phyloP scores from a whole-genome alignment of 352 stramenopile genomes.

The Globisporangium orthogonon region DNA sequence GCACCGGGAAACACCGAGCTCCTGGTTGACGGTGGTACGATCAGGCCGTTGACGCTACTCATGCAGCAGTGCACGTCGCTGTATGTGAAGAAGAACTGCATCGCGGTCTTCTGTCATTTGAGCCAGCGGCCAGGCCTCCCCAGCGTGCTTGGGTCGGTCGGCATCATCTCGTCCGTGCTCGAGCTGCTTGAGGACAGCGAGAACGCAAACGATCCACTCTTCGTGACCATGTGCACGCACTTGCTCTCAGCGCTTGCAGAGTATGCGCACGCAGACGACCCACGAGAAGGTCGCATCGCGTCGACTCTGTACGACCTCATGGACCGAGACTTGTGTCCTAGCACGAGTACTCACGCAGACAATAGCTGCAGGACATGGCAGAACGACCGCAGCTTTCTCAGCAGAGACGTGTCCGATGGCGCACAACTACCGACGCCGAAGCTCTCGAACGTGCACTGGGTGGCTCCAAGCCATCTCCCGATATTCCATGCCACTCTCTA shows the following conservation, averaged over 20 bases:
- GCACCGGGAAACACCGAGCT: conserved; percentile 59
- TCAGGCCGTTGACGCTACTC: conserved; percentile 45
- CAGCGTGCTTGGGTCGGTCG: conserved; percentile 37
- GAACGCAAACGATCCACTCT: conserved; percentile 16
- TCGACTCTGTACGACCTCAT: conserved; percentile 54
- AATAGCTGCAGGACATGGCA: conserved; percentile 27
- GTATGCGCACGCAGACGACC: conserved; percentile 47
- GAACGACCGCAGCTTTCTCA: conserved; percentile 50
- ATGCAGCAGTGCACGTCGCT: conserved; percentile 24
- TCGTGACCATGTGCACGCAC: conserved; percentile 65
- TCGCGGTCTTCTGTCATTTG: conserved; percentile 58
- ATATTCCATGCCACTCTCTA: conserved; percentile 24
- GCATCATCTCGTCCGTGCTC: conserved; percentile 50
- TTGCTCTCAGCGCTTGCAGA: conserved; percentile 51
- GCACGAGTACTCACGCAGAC: no score
- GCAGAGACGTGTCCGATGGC: conserved; percentile 7
- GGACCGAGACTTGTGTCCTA: conserved; percentile 25
- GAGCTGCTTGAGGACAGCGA: conserved; percentile 35
- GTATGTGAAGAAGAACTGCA: conserved; percentile 62
- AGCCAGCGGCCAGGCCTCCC: conserved; percentile 39
- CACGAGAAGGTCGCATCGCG: conserved; percentile 43
- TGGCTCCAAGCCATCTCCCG: conserved; percentile 15
- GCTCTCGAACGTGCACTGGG: conserved; percentile 25
- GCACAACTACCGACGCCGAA: conserved; percentile 21
- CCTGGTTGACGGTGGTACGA: conserved; percentile 47